phyloP scores from a whole-genome alignment of 371 early-diverging fungal genomes.

The Mortierella sp. region DNA sequence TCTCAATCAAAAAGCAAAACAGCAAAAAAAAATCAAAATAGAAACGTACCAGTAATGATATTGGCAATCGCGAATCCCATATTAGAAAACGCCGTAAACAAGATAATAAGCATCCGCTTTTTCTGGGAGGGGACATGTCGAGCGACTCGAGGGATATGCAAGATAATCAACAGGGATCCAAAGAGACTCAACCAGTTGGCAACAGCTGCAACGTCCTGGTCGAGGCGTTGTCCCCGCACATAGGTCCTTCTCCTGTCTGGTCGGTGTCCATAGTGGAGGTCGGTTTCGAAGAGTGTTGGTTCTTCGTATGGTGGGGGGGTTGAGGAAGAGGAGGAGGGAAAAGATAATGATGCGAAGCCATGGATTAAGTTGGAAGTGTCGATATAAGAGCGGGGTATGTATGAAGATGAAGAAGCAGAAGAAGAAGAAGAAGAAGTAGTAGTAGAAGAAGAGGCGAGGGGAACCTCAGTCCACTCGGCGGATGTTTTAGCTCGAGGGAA shows the following conservation, averaged over 20 bases:
- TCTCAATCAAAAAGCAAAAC: background rate
- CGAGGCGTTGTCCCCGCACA: background rate
- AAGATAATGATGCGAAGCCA: background rate
- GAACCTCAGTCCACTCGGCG: background rate
- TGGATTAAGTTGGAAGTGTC: background rate
- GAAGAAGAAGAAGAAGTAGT: too few species aligned
- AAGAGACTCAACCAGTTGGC: conserved; percentile 45
- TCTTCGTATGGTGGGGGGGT: background rate
- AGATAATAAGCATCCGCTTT: conserved; percentile 42
- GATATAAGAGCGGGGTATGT: background rate
- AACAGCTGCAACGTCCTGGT: background rate
- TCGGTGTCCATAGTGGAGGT: background rate
- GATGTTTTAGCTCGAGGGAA: background rate
- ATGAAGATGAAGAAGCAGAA: background rate
- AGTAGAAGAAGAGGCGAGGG: background rate
- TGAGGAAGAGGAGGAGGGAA: background rate
- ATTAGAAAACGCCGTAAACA: conserved; percentile 50
- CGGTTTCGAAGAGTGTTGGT: background rate
- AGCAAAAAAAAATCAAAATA: background rate
- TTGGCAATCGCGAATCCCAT: conserved; percentile 44
- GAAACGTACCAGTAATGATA: conserved; percentile 32
- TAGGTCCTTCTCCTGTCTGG: background rate
- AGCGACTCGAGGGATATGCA: conserved; percentile 29
- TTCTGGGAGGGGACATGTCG: conserved; percentile 35
- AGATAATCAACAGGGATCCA: conserved; percentile 39